These are phyloP conservation scores for Calonectria hawksworthii DNA, from an alignment of 2,329 filamentous ascomycete genomes.

Conservation along the genomic window DNA sequence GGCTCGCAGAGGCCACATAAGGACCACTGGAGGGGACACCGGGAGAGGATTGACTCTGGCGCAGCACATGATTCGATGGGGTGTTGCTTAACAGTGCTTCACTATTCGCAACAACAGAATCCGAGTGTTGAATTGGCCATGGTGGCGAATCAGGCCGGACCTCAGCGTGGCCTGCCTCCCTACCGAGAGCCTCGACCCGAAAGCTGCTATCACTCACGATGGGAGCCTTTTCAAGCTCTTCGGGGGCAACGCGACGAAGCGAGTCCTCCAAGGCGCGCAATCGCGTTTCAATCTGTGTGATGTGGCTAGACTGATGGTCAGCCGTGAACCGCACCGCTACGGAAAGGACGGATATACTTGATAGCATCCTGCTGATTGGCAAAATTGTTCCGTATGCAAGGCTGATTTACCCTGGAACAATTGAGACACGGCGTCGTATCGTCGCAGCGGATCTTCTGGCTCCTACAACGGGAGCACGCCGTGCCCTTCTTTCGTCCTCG, in stretches of 20 bases:
- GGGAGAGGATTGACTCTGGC: background rate
- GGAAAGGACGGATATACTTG: slow-evolving; percentile 12
- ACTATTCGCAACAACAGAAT: background rate
- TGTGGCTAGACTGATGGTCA: slow-evolving; percentile 4
- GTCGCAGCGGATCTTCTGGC: slow-evolving; percentile 52
- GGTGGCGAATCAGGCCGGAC: background rate
- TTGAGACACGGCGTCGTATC: slow-evolving; percentile 47
- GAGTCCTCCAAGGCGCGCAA: slow-evolving; percentile 26
- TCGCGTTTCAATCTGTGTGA: slow-evolving; percentile 25
- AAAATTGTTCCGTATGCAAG: slow-evolving; percentile 44
- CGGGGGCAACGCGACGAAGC: slow-evolving; percentile 23
- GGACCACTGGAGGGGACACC: background rate
- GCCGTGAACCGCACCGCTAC: background rate
- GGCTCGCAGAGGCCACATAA: slow-evolving; percentile 11
- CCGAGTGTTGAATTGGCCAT: background rate
- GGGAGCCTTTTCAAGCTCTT: slow-evolving; percentile 29
- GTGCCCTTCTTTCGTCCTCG: slow-evolving; percentile 46
- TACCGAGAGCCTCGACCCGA: background rate
- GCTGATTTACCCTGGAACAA: slow-evolving; percentile 47
- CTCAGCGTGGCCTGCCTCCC: background rate
- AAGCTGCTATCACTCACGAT: background rate
- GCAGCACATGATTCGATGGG: background rate
- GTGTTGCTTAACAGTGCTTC: background rate
- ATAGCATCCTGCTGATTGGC: slow-evolving; percentile 5
- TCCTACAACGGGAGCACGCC: slow-evolving; percentile 49